These are phyloP conservation scores for Penstemon davidsonii DNA, from an alignment of 257 asterid genomes.

Conservation along the genomic window DNA sequence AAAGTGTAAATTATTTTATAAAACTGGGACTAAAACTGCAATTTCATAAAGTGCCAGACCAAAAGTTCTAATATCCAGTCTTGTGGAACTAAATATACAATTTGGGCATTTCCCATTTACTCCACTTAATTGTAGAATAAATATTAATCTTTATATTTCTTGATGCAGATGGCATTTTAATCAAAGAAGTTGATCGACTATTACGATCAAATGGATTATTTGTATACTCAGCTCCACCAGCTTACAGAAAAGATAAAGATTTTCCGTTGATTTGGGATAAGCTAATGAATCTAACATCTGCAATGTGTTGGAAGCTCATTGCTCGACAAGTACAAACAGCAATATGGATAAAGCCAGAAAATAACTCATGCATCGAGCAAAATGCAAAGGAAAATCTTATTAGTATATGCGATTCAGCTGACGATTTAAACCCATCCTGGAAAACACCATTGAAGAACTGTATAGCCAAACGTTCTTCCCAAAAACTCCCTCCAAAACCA, in stretches of 20 bases:
- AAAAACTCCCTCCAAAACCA: constrained; percentile 69
- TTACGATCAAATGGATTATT: constrained; percentile 76
- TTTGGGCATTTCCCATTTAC: no score
- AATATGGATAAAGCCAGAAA: constrained; percentile 73
- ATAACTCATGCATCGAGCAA: constrained; percentile 60
- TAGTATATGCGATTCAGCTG: constrained; percentile 56
- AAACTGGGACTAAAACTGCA: no score
- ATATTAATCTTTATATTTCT: not conserved
- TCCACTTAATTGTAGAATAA: not conserved
- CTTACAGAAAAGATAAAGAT: constrained; percentile 87
- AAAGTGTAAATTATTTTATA: no score
- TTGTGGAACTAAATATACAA: no score
- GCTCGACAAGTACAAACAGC: constrained; percentile 94
- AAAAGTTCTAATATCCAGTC: no score
- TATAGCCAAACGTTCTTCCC: constrained; percentile 31
- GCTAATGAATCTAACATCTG: constrained; percentile 66
- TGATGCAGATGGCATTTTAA: constrained; percentile 79
- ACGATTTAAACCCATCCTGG: constrained; percentile 58
- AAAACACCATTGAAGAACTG: constrained; percentile 58
- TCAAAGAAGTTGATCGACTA: constrained; percentile 83
- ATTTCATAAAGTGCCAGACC: no score
- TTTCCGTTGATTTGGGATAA: constrained; percentile 81
- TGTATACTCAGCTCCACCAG: constrained; percentile 97
- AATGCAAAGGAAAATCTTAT: constrained; percentile 54
- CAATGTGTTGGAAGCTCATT: constrained; percentile 96